These are phyloP conservation scores for Populus hybrid DNA, from an alignment of 441 rosid genomes.

Conservation along the genomic window DNA sequence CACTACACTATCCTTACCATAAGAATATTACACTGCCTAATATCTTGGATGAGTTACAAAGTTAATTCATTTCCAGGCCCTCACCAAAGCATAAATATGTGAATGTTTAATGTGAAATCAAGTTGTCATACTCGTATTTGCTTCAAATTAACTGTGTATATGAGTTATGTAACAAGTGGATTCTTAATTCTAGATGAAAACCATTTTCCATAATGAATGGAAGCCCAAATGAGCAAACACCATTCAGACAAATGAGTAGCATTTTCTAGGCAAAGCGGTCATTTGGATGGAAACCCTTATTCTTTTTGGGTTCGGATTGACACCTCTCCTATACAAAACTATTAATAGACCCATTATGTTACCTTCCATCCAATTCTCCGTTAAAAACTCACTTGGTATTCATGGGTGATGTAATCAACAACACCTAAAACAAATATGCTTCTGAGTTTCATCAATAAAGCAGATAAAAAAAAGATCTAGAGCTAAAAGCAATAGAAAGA, in stretches of 20 bases:
- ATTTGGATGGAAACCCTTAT: neutral
- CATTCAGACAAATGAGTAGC: neutral
- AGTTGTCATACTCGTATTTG: neutral
- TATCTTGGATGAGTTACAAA: neutral
- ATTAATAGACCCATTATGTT: too few species aligned
- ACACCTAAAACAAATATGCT: too few species aligned
- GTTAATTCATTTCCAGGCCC: neutral
- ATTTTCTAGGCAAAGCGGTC: neutral
- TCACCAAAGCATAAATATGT: neutral
- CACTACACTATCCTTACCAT: neutral
- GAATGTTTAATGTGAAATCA: neutral
- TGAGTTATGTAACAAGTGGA: neutral
- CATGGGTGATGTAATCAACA: too few species aligned
- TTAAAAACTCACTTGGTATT: too few species aligned
- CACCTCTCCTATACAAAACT: too few species aligned
- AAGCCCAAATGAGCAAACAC: neutral
- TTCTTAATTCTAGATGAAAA: neutral
- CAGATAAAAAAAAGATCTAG: neutral
- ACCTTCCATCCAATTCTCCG: too few species aligned
- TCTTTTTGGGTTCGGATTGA: too few species aligned
- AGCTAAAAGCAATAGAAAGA: neutral
- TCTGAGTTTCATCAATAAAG: neutral
- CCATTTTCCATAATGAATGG: neutral
- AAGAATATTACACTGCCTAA: neutral
- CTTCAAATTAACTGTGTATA: neutral